Percentiles rank a stretch among this genome's conserved stretches.
These are phyloP conservation scores for Elsinoe ampelina DNA, from an alignment of 2,329 filamentous ascomycete genomes.

Conservation along the genomic window DNA sequence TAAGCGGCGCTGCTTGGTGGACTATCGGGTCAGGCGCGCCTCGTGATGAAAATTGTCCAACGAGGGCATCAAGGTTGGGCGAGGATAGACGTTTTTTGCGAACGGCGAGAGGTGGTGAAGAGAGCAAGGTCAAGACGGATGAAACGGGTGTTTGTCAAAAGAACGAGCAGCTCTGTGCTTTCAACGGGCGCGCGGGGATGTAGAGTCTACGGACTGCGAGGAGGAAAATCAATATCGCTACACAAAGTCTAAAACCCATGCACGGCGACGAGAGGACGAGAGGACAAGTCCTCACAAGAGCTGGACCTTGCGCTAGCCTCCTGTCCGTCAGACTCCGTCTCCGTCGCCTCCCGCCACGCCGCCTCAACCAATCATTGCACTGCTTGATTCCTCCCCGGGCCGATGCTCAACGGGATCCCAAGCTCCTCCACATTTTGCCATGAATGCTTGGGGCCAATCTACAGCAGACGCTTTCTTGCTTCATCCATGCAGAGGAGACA, in stretches of 20 bases:
- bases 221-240: slow-evolving; percentile 2
- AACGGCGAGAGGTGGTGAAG: not conserved
- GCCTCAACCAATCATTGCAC: not conserved
- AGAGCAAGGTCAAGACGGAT: not conserved
- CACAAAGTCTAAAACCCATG: not conserved
- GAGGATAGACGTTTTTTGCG: slow-evolving; percentile 8
- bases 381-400: not conserved
- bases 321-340: no score
- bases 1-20: slow-evolving; percentile 2
- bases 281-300: no score
- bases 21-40: not conserved
- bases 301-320: no score
- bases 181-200: not conserved
- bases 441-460: not conserved
- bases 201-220: no score
- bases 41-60: not conserved
- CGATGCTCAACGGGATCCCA: not conserved
- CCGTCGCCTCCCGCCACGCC: not conserved
- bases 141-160: slow-evolving; percentile 6
- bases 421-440: not conserved
- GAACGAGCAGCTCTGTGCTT: not conserved
- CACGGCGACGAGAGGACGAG: no score
- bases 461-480: not conserved
- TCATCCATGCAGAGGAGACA: not conserved
- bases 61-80: not conserved